phyloP scores from a whole-genome alignment of 768 basidiomycete species.

The Amanita rubescens region DNA sequence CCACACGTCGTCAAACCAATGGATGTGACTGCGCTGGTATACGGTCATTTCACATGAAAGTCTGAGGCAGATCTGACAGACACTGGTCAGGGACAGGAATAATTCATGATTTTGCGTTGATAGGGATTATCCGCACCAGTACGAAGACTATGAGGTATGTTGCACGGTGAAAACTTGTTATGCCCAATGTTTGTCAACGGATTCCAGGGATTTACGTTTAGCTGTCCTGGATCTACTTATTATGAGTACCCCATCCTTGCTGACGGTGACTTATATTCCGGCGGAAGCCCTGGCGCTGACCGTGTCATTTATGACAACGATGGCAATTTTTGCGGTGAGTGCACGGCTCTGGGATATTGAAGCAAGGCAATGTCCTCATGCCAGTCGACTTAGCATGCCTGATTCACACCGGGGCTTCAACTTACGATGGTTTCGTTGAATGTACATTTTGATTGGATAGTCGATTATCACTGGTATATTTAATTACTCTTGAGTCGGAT shows the following conservation, averaged over 20 bases:
- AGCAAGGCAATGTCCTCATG: not conserved
- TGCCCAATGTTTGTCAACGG: not conserved
- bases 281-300: slow-evolving; percentile 22
- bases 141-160: slow-evolving; percentile 20
- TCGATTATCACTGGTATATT: not conserved
- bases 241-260: slow-evolving; percentile 21
- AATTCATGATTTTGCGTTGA: not conserved
- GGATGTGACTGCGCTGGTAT: slow-evolving; percentile 20
- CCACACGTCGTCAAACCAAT: slow-evolving; percentile 13
- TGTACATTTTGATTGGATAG: slow-evolving; percentile 15
- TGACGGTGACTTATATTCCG: slow-evolving; percentile 13
- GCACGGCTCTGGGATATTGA: not conserved
- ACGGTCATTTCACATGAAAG: no score
- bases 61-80: no score
- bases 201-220: slow-evolving; percentile 19
- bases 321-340: slow-evolving; percentile 20
- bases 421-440: slow-evolving; percentile 19
- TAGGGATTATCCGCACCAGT: slow-evolving; percentile 21
- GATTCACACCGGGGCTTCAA: slow-evolving; percentile 21
- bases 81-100: not conserved
- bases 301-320: slow-evolving; percentile 22
- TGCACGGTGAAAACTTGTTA: not conserved
- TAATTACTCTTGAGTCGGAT: no score
- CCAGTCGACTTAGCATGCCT: slow-evolving; percentile 17
- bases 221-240: slow-evolving; percentile 17